Evolutionary conservation across 768 basidiomycete species (phyloP).

Genomic region (Tulasnella sp.): DNA sequence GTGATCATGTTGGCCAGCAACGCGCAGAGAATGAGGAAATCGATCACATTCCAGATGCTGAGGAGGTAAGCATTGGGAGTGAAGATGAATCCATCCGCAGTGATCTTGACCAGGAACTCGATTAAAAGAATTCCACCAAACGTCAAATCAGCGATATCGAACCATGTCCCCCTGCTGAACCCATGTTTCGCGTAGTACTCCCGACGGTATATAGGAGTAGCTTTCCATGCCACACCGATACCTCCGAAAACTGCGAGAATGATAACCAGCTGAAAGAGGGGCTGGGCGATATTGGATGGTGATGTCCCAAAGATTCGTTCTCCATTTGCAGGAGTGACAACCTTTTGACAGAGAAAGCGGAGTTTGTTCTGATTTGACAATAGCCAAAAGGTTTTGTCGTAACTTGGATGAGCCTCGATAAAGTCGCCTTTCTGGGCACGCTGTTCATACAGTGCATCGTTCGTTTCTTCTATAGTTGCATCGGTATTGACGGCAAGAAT

Average conservation of each 20-base stretch:
- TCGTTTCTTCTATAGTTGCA: constrained; percentile 36
- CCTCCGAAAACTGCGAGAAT: constrained; percentile 66
- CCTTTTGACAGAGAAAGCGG: constrained; percentile 63
- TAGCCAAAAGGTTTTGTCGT: constrained; percentile 82
- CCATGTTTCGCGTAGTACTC: constrained; percentile 54
- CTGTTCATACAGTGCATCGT: constrained; percentile 54
- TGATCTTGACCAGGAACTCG: constrained; percentile 80
- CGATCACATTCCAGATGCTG: constrained; percentile 85
- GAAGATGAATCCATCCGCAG: constrained; percentile 86
- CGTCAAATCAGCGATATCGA: constrained; percentile 61
- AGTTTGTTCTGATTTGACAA: constrained; percentile 67
- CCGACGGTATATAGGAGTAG: constrained; percentile 73
- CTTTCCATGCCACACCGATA: constrained; percentile 67
- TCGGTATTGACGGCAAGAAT: constrained; percentile 52
- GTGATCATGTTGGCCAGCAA: constrained; percentile 62
- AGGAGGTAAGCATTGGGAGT: constrained; percentile 85
- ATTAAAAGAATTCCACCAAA: constrained; percentile 59
- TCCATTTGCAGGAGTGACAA: constrained; percentile 71
- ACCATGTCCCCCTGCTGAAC: constrained; percentile 62
- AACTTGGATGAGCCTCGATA: constrained; percentile 76
- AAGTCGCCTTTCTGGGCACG: constrained; percentile 73
- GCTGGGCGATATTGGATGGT: constrained; percentile 48
- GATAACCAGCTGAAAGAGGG: constrained; percentile 61
- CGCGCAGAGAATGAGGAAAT: constrained; percentile 71
- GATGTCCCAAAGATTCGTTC: constrained; percentile 77